Conservation (phyloP, 1,139 yeast species). For the Magnusiomyces tetraspermus region DNA sequence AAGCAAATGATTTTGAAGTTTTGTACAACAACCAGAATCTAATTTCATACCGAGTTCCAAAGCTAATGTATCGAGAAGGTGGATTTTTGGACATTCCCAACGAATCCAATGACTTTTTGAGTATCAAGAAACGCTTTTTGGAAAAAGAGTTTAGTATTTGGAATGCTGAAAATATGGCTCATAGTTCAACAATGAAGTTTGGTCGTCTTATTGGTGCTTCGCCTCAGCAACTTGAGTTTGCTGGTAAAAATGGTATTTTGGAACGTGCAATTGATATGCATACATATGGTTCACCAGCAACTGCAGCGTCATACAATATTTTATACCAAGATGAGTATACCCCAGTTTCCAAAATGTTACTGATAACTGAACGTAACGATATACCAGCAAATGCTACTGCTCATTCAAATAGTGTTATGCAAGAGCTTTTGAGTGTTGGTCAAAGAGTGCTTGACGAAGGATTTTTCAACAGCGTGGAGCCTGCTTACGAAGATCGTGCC, state of each 20-base stretch:
- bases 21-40: slow-evolving; percentile 56
- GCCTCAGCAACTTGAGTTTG: slow-evolving; percentile 38
- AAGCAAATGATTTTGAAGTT: slow-evolving; percentile 47
- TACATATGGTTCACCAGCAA: slow-evolving; percentile 36
- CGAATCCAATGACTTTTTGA: slow-evolving; percentile 36
- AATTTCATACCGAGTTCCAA: slow-evolving; percentile 55
- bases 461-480: slow-evolving; percentile 46
- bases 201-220: slow-evolving; percentile 47
- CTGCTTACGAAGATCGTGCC: slow-evolving; percentile 23
- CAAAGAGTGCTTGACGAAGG: slow-evolving; percentile 44
- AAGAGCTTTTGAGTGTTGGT: slow-evolving; percentile 41
- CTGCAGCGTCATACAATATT: slow-evolving; percentile 32
- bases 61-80: slow-evolving; percentile 56
- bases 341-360: slow-evolving; percentile 33
- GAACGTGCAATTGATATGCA: slow-evolving; percentile 49
- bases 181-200: slow-evolving; percentile 37
- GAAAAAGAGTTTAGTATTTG: slow-evolving; percentile 39
- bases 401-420: slow-evolving; percentile 28
- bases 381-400: slow-evolving; percentile 11
- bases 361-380: slow-evolving; percentile 33
- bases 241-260: slow-evolving; percentile 38
- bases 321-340: slow-evolving; percentile 35
- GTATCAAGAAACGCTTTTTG: slow-evolving; percentile 38
- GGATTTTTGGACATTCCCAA: slow-evolving; percentile 48
- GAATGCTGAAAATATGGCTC: slow-evolving; percentile 31